Base-by-base conservation (phyloP, 2,329 filamentous ascomycete genomes). In the Monilinia fructicola region DNA sequence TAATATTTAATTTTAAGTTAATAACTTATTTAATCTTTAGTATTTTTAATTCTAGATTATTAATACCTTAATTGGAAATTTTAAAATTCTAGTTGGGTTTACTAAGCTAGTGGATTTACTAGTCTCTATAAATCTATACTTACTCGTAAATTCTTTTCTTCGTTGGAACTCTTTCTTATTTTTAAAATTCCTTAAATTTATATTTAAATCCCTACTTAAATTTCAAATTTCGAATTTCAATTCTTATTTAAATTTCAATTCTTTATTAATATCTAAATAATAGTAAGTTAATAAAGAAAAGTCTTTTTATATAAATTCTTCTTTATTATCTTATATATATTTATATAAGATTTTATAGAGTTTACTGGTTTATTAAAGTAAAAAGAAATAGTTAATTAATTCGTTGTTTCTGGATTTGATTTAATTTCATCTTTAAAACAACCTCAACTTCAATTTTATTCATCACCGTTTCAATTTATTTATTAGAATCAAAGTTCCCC, bases 401-500 rank as follows among this genome's bases (percentile, higher is more conserved):
- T 54, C 52, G 28, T 48, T 21, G 18, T 38, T 50, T 35, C 18
- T 50, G 38, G 42, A 50, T 50, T 12, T 18, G 1, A 38, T 23
- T 40, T 38, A 50, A 61, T 50, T 31, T 50, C n/a, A 50, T 38
- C 44, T 61, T n/a, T 50, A 52, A 61, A 61, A 50, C 58, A 61
- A 50, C 18, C n/a, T 40, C 28, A 38, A 61, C 44, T 61, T 61
- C 10, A 40, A 61, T 50, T 61, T 50, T 50, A 21, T 14, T 61
- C 58, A 50, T 38, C 16, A 6, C 58, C 16, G 26, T 60, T 38
- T 50, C 58, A 11, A 4, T 60, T 38, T 60, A 50, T 60, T 38
- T 60, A 21, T 21, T 28, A 35, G 14, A 40, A 38, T 40, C 58
- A 40, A 50, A 18, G 18, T 50, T 61, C 4, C 31, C 21, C 46